These are phyloP conservation scores for Bipolaris gigantea DNA, from an alignment of 2,329 filamentous ascomycete genomes.

Conservation along the genomic window DNA sequence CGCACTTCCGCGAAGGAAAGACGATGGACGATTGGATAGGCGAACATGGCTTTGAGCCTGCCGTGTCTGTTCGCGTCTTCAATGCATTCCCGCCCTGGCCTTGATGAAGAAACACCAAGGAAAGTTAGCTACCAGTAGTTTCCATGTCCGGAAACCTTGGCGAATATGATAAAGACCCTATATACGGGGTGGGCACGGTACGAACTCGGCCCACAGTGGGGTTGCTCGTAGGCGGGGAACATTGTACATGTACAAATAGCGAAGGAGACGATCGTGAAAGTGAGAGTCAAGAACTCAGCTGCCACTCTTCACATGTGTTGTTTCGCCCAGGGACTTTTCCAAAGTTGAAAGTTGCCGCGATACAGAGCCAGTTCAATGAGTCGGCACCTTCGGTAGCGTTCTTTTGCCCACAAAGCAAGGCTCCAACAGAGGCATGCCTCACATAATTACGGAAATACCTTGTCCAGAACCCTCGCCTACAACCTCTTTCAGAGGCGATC, in stretches of 20 bases:
- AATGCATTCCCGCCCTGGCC: conserved; percentile 48
- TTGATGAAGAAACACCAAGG: conserved; percentile 4
- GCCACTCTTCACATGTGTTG: not conserved
- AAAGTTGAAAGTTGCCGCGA: not conserved
- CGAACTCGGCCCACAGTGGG: no score
- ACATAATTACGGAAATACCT: conserved; percentile 19
- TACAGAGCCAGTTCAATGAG: not conserved
- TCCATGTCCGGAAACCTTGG: not conserved
- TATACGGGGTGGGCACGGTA: no score
- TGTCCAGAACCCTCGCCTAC: not conserved
- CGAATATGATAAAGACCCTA: no score
- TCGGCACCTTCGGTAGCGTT: conserved; percentile 18
- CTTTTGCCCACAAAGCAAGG: conserved; percentile 28
- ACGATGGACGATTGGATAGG: conserved; percentile 56
- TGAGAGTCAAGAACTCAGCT: not conserved
- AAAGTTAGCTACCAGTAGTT: not conserved
- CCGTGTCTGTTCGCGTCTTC: conserved; percentile 48
- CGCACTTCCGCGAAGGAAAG: conserved; percentile 55
- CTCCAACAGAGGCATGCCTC: conserved; percentile 21
- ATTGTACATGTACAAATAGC: not conserved
- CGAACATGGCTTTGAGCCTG: conserved; percentile 52
- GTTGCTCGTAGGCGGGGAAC: no score
- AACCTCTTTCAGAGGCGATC: conserved; percentile 8
- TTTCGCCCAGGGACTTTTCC: not conserved
- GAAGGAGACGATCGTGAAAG: not conserved